These are phyloP conservation scores for Begonia peltatifolia DNA, from an alignment of 306 rosid genomes.

Conservation along the genomic window DNA sequence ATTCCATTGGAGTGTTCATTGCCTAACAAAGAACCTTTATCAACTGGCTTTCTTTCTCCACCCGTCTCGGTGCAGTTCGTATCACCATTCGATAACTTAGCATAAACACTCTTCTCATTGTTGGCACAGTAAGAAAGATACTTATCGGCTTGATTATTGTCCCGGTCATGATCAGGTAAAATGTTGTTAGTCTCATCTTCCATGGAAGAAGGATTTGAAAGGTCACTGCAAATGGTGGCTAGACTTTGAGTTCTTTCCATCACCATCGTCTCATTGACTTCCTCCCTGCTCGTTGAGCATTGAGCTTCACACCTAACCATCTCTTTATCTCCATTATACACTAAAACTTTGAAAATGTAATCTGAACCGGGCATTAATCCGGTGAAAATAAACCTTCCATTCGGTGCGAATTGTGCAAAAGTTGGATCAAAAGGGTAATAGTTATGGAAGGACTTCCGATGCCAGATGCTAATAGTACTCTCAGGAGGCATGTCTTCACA, in stretches of 20 bases:
- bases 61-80: slow-evolving; percentile 27
- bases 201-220: slow-evolving; percentile 89
- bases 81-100: slow-evolving; percentile 35
- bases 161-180: slow-evolving; percentile 40
- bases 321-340: slow-evolving; percentile 23
- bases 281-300: slow-evolving; percentile 50
- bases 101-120: slow-evolving; percentile 25
- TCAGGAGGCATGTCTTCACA: slow-evolving; percentile 28
- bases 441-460: slow-evolving; percentile 37
- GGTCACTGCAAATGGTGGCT: slow-evolving; percentile 77
- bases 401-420: slow-evolving; percentile 29
- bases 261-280: slow-evolving; percentile 26
- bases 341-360: slow-evolving; percentile 53
- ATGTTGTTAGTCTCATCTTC: slow-evolving; percentile 87
- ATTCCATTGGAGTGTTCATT: slow-evolving; percentile 27
- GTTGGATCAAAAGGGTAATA: slow-evolving; percentile 57
- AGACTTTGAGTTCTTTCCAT: slow-evolving; percentile 87
- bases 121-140: slow-evolving; percentile 37
- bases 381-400: slow-evolving; percentile 34
- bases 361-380: slow-evolving; percentile 58
- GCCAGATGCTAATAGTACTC: slow-evolving; percentile 47
- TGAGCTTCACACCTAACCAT: slow-evolving; percentile 36
- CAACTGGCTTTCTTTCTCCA: slow-evolving; percentile 24
- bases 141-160: slow-evolving; percentile 38
- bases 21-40: slow-evolving; percentile 42